Evolutionary conservation across 2,329 filamentous ascomycete genomes (phyloP), one percentile per base, ranked within the genome.

Genomic region (Neonectria coccinea): DNA sequence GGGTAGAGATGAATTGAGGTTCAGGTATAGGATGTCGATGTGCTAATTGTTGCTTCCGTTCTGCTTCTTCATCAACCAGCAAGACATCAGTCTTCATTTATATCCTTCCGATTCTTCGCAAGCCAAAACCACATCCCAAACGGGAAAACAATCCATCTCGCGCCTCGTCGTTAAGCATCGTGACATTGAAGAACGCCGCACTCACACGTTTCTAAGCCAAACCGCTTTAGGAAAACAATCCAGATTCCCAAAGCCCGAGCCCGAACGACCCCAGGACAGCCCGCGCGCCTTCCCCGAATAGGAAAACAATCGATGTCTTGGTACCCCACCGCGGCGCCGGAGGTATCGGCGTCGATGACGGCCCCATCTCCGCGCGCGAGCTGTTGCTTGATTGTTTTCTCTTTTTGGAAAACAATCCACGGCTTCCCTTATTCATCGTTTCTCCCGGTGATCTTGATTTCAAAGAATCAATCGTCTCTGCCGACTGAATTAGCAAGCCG

Each of bases 261-360:
- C 45, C n/a, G 22, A 47, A 70, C 70, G 62, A 27, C 9, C n/a
- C 9, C n/a, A 42, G 27, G 4, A 41, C 33, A 33, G 1, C 27
- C 48, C 16, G 48, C 18, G 5, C 41, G 39, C 47, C 50, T 63
- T 68, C 5, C 66, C 25, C 10, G 25, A 73, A 68, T 71, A 74
- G 72, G 72, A 70, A 74, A 70, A 70, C 66, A 74, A 71, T 74
- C 72, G 9, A 1, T 52, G 50, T 58, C 57, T 64, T 65, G 64
- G 62, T 52, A 56, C 45, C 1, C 39, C 44, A 18, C 53, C 33
- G n/a, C 53, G 58, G 58, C 14, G 25, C 54, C 29, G 52, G 50
- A 47, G 20, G 42, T 67, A 51, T 48, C 60, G 50, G 53, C 54
- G 62, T 44, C 20, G 22, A 52, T 18, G 42, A 58, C 50, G 42